Base-by-base conservation (phyloP, 1,284 basidiomycete genomes). In the Ceratobasidium sp. region DNA sequence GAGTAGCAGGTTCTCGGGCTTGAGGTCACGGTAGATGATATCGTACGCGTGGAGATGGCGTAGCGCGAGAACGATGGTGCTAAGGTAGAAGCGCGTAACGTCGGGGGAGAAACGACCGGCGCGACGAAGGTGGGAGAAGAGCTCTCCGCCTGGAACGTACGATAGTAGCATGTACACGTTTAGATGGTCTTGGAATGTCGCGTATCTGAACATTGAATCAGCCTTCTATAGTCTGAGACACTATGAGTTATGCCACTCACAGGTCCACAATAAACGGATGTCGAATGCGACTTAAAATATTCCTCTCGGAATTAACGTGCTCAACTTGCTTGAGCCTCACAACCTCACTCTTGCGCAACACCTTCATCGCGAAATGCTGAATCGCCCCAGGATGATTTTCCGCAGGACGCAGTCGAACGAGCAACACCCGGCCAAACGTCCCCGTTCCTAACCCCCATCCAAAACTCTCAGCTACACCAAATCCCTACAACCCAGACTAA, bases 131-230 rank as follows among this genome's bases (percentile, higher is more conserved):
- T 97, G 93, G 56, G 95, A 97, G 86, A 99, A 99, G 77, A 99
- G 90, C 86, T 99, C 97, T 70, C 97, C 97, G 33, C 97, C 97
- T 0, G 97, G 96, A 63, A 99, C 94, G 85, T 98, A 99, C 82
- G 98, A 98, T 91, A 99, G 95, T 80, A 99, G 91, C 97, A 99
- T 98, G 88, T 98, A 99, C 58, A 99, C 90, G 86, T 98, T 98
- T 82, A 96, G 89, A 80, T 94, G 93, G 85, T 99, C 97, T 84
- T 97, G 95, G 86, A 98, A 99, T 1, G 97, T 98, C 40, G 97
- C 96, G 86, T 97, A 99, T 55, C 72, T 75, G 66, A 15, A 40
- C 40, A 40, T 64, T 42, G 1, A 5, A 51, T 51, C 56, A 7
- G 60, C 28, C 28, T 7, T 42, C 13, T 5, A 18, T 18, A 44